phyloP scores from a whole-genome alignment of 2,329 filamentous ascomycete genomes.

The Ophiostoma montium region DNA sequence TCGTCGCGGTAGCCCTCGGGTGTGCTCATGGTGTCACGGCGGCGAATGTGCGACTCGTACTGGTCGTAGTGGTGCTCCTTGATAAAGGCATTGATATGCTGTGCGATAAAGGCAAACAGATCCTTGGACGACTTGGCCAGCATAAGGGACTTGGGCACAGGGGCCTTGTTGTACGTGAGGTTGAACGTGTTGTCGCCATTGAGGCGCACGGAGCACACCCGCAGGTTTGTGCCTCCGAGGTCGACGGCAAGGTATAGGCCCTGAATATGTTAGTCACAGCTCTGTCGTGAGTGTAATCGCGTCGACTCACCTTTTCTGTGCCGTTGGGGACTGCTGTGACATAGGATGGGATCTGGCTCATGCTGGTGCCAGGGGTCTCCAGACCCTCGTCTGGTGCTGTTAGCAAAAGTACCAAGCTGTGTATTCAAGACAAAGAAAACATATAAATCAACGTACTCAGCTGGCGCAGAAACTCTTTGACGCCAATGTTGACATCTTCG shows the following conservation, averaged over 20 bases:
- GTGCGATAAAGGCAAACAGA: slow-evolving; percentile 83
- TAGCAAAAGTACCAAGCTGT: background rate
- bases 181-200: slow-evolving; percentile 93
- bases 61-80: slow-evolving; percentile 77
- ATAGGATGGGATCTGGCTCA: slow-evolving; percentile 96
- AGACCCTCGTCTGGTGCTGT: slow-evolving; percentile 60
- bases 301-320: slow-evolving; percentile 65
- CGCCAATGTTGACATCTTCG: slow-evolving; percentile 63
- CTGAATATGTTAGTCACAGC: slow-evolving; percentile 32
- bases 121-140: slow-evolving; percentile 71
- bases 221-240: slow-evolving; percentile 95
- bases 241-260: slow-evolving; percentile 94
- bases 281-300: background rate
- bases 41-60: slow-evolving; percentile 56
- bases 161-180: slow-evolving; percentile 81
- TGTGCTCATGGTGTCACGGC: slow-evolving; percentile 46
- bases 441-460: slow-evolving; percentile 44
- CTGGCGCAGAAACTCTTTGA: slow-evolving; percentile 73
- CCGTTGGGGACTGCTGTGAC: slow-evolving; percentile 93
- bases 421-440: background rate
- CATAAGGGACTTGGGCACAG: slow-evolving; percentile 86
- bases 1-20: slow-evolving; percentile 51
- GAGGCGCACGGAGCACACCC: slow-evolving; percentile 86
- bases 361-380: slow-evolving; percentile 57
- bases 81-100: slow-evolving; percentile 82